phyloP scores from a whole-genome alignment of 2,329 filamentous ascomycete genomes.

The Exophiala phaeomuriformis region DNA sequence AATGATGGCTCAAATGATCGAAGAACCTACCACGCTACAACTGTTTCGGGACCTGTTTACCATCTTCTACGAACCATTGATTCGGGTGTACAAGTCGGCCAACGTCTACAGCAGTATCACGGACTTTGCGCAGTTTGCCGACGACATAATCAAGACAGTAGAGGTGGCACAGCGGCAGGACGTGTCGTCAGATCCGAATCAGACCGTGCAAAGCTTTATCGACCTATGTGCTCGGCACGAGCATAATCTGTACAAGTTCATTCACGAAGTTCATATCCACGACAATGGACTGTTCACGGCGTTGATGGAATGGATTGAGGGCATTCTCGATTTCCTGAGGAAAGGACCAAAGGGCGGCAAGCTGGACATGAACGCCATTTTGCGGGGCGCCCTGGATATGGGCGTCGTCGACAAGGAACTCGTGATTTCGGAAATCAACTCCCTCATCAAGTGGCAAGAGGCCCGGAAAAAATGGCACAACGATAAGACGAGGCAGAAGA shows the following conservation, averaged over 20 bases:
- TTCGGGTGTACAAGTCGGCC: conserved; percentile 95
- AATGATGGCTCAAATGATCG: conserved; percentile 94
- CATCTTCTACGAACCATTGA: conserved; percentile 96
- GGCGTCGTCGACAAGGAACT: conserved; percentile 62
- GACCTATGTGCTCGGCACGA: conserved; percentile 92
- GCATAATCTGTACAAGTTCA: conserved; percentile 97
- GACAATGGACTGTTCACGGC: conserved; percentile 95
- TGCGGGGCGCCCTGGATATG: conserved; percentile 67
- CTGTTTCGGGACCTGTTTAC: conserved; percentile 88
- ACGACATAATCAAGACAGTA: conserved; percentile 81
- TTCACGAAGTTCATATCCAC: conserved; percentile 94
- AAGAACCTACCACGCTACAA: conserved; percentile 95
- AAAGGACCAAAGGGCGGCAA: conserved; percentile 79
- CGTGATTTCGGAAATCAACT: conserved; percentile 72
- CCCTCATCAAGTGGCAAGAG: conserved; percentile 86
- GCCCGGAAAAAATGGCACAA: conserved; percentile 96
- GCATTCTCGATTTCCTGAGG: conserved; percentile 85
- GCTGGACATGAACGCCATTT: conserved; percentile 88
- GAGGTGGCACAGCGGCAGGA: conserved; percentile 64
- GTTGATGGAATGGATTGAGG: conserved; percentile 95
- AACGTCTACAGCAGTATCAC: conserved; percentile 98
- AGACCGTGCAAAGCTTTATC: conserved; percentile 96
- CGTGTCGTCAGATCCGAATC: conserved; percentile 89
- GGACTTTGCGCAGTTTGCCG: conserved; percentile 86
- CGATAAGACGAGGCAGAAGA: conserved; percentile 96